These are phyloP conservation scores for Trametes meyenii DNA, from an alignment of 768 basidiomycete genomes.

Conservation along the genomic window DNA sequence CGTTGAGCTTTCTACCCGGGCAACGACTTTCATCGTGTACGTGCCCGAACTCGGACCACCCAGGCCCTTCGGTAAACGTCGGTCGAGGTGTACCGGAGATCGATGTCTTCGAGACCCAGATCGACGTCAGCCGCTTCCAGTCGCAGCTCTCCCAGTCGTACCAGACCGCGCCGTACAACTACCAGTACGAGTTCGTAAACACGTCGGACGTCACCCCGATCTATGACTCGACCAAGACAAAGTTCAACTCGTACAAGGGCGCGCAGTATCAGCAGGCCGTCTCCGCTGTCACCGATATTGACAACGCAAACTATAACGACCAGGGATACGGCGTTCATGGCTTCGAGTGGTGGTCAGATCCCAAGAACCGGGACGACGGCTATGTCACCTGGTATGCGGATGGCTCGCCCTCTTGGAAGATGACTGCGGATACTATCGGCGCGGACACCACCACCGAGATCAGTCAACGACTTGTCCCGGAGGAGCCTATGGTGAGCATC, in stretches of 20 bases:
- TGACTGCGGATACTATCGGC: conserved; percentile 66
- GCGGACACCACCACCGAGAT: conserved; percentile 63
- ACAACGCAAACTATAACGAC: conserved; percentile 58
- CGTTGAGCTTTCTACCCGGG: conserved; percentile 80
- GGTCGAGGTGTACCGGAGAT: conserved; percentile 90
- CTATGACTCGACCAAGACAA: conserved; percentile 52
- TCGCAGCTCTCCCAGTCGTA: conserved; percentile 81
- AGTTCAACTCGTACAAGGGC: conserved; percentile 70
- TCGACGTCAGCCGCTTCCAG: conserved; percentile 50
- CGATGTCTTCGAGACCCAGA: conserved; percentile 87
- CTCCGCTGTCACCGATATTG: conserved; percentile 62
- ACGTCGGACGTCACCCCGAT: conserved; percentile 54
- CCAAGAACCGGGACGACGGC: conserved; percentile 62
- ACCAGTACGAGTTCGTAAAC: conserved; percentile 63
- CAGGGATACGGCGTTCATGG: conserved; percentile 63
- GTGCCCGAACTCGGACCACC: conserved; percentile 84
- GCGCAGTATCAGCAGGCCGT: conserved; percentile 75
- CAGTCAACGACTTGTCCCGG: conserved; percentile 68
- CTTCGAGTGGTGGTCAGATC: conserved; percentile 82
- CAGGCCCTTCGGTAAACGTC: conserved; percentile 68
- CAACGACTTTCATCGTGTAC: conserved; percentile 89
- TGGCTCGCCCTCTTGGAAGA: conserved; percentile 69
- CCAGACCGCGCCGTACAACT: conserved; percentile 81
- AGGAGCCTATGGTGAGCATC: conserved; percentile 87
- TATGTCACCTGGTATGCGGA: conserved; percentile 85